phyloP scores from a whole-genome alignment of 2,329 filamentous ascomycete species.

The Basipetospora chlamydospora region DNA sequence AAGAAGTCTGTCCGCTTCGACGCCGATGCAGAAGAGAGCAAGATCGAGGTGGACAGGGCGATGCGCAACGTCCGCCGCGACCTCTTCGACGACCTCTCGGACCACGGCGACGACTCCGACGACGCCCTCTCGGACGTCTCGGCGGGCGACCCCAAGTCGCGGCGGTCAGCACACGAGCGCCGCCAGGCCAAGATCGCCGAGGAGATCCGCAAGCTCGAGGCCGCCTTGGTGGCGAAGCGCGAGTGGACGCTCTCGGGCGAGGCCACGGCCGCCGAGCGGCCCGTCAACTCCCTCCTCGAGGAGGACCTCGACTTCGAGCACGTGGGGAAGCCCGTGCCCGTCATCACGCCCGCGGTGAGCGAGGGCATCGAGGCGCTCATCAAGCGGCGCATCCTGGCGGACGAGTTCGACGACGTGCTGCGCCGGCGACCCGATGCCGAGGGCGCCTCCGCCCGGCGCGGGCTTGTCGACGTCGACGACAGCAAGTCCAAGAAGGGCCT shows the following conservation, averaged over 20 bases:
- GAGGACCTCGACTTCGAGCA: conserved; percentile 94
- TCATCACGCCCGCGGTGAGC: conserved; percentile 81
- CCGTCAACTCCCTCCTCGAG: conserved; percentile 82
- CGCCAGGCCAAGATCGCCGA: conserved; percentile 73
- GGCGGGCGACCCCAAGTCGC: conserved; percentile 54
- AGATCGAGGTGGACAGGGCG: conserved; percentile 61
- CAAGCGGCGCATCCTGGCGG: conserved; percentile 78
- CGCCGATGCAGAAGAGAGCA: too few relatives aligned
- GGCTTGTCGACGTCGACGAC: conserved; percentile 71
- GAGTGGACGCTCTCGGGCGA: conserved; percentile 87
- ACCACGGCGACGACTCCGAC: conserved; percentile 46
- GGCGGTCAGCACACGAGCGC: conserved; percentile 72
- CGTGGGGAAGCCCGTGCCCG: conserved; percentile 82
- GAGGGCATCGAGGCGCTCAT: conserved; percentile 89
- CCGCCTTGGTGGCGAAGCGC: conserved; percentile 75
- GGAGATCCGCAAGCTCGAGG: conserved; percentile 84
- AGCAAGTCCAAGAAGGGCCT: conserved; percentile 76
- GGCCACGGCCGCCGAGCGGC: conserved; percentile 66
- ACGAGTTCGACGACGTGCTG: conserved; percentile 85
- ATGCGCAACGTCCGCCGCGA: conserved; percentile 82
- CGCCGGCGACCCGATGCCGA: conserved; percentile 65
- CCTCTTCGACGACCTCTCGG: conserved; percentile 68
- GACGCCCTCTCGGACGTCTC: conserved; percentile 52
- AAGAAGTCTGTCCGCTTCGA: conserved; percentile 25
- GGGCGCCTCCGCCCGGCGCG: conserved; percentile 49